Evolutionary conservation across 2,329 filamentous ascomycete genomes (phyloP).

Genomic region (Hyphodiscus sp.): DNA sequence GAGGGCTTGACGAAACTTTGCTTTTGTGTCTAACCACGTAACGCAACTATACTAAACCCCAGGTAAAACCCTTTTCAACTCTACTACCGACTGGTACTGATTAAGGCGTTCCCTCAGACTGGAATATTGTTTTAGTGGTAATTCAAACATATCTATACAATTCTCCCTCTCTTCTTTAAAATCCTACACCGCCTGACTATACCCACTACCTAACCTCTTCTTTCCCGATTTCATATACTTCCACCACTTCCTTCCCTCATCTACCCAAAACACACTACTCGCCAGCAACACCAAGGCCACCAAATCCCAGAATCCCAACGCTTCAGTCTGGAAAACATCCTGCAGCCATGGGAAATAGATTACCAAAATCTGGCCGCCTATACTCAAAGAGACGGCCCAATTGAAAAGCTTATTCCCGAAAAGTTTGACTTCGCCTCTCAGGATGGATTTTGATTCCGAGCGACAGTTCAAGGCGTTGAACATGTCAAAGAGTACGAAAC

Average conservation of each 20-base stretch:
- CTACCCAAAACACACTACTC: constrained; percentile 90
- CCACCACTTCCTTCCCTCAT: constrained; percentile 82
- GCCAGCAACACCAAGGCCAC: constrained; percentile 66
- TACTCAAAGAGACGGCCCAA: constrained; percentile 80
- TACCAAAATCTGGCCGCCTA: constrained; percentile 81
- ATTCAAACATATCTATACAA: constrained; percentile 9
- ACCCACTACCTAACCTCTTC: constrained; percentile 51
- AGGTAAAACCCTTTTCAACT: too few species aligned
- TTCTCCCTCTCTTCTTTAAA: background rate
- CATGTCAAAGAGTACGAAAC: constrained; percentile 99
- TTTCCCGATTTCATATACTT: constrained; percentile 43
- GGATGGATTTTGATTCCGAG: constrained; percentile 81
- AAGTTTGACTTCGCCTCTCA: constrained; percentile 76
- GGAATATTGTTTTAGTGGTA: too few species aligned
- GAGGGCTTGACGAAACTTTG: too few species aligned
- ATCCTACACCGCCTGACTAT: constrained; percentile 57
- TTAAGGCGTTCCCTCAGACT: too few species aligned
- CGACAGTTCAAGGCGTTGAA: constrained; percentile 95
- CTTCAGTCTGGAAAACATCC: constrained; percentile 92
- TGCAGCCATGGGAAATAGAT: constrained; percentile 95
- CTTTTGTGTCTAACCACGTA: too few species aligned
- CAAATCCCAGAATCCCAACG: constrained; percentile 67
- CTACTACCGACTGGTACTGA: too few species aligned
- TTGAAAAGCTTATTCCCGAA: constrained; percentile 93
- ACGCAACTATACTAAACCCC: too few species aligned